Conservation (phyloP, 176 grass and related monocot species). For the Aegilops speltoides region DNA sequence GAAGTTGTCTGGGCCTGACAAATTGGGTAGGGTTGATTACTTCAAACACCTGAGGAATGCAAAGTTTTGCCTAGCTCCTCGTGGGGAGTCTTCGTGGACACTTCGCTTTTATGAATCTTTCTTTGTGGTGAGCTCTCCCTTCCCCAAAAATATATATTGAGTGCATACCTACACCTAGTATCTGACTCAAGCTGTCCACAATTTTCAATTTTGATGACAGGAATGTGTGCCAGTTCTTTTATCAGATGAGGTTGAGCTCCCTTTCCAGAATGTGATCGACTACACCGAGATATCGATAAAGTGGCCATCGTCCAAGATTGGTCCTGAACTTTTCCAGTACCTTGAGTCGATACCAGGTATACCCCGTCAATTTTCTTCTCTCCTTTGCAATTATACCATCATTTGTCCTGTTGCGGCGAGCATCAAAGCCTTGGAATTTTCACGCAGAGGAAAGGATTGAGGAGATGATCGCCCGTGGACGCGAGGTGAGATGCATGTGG, state of each 20-base stretch:
- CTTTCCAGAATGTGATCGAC: conserved; percentile 90
- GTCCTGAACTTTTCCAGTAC: conserved; percentile 66
- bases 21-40: conserved; percentile 81
- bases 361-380: not conserved
- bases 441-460: conserved; percentile 73
- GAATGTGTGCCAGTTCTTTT: conserved; percentile 96
- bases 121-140: conserved; percentile 75
- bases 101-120: conserved; percentile 90
- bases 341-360: conserved; percentile 82
- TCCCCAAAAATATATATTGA: conserved; percentile 7
- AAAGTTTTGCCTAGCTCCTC: conserved; percentile 94
- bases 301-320: conserved; percentile 76
- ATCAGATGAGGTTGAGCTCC: conserved; percentile 89
- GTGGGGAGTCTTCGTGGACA: conserved; percentile 96
- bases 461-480: conserved; percentile 65
- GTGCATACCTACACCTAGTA: not conserved
- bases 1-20: conserved; percentile 77
- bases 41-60: conserved; percentile 96
- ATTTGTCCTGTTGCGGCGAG: not conserved
- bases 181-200: conserved; percentile 12
- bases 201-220: conserved; percentile 55
- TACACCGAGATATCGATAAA: conserved; percentile 89
- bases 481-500: conserved; percentile 73
- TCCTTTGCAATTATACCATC: not conserved
- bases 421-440: not conserved